Percentiles rank a stretch among this genome's conserved stretches.
Evolutionary conservation across 1,284 basidiomycete genomes (phyloP).

Genomic region (Lignosus rhinocerotis): DNA sequence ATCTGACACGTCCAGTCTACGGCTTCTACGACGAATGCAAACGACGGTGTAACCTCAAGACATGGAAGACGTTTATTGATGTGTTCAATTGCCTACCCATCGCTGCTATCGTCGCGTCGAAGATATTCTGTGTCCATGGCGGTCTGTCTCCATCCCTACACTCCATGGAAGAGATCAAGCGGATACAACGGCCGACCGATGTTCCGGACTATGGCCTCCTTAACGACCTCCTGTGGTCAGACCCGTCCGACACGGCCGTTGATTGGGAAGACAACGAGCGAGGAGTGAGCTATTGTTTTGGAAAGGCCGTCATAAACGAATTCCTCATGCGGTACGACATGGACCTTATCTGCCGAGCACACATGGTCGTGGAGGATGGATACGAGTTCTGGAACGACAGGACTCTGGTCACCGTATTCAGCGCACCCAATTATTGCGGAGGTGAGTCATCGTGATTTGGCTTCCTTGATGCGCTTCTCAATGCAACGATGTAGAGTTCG

Average conservation of each 20-base stretch:
- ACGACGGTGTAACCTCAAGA: conserved; percentile 98
- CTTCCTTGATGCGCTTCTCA: conserved; percentile 19
- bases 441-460: conserved; percentile 56
- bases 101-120: conserved; percentile 97
- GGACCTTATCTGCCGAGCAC: conserved; percentile 98
- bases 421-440: conserved; percentile 96
- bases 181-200: conserved; percentile 97
- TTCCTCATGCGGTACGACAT: conserved; percentile 95
- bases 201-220: conserved; percentile 99
- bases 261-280: conserved; percentile 99
- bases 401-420: conserved; percentile 97
- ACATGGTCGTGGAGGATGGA: conserved; percentile 99
- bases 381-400: conserved; percentile 99
- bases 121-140: conserved; percentile 99
- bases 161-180: conserved; percentile 98
- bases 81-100: conserved; percentile 99
- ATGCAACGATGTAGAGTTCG: conserved; percentile 66
- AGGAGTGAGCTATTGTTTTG: conserved; percentile 99
- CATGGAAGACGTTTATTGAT: conserved; percentile 99
- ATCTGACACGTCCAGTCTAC: conserved; percentile 67
- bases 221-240: conserved; percentile 98
- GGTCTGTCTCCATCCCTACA: conserved; percentile 97
- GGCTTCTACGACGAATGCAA: conserved; percentile 99
- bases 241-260: conserved; percentile 95
- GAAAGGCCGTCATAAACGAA: conserved; percentile 96